phyloP scores from a whole-genome alignment of 495 filamentous ascomycete genomes.

The Aspergillus cavernicola region DNA sequence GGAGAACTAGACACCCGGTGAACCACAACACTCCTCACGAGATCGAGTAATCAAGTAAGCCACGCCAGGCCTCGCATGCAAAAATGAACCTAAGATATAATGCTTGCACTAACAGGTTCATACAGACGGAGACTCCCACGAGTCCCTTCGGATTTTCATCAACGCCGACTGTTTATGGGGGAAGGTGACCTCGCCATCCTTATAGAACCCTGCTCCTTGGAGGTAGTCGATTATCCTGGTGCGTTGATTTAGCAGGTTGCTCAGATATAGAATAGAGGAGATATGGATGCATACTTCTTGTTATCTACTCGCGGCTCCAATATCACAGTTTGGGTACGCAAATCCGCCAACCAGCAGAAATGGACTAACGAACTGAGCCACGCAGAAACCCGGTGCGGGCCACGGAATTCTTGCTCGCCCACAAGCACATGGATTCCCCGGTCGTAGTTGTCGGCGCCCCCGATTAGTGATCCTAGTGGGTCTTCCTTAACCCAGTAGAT shows the following conservation, averaged over 20 bases:
- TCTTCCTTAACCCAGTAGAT: slow-evolving; percentile 99
- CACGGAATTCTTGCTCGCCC: slow-evolving; percentile 89
- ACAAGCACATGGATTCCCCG: slow-evolving; percentile 84
- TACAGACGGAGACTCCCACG: slow-evolving; percentile 75
- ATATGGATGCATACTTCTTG: slow-evolving; percentile 57
- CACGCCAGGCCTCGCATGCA: too few relatives aligned
- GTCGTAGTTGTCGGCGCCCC: slow-evolving; percentile 72
- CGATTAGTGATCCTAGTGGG: slow-evolving; percentile 61
- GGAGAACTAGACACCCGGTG: too few relatives aligned
- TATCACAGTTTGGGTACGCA: slow-evolving; percentile 74
- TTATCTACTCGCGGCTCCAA: slow-evolving; percentile 94
- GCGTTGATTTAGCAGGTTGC: not conserved
- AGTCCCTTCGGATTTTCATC: slow-evolving; percentile 76
- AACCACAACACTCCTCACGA: too few relatives aligned
- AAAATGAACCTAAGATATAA: too few relatives aligned
- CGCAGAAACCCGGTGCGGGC: slow-evolving; percentile 62
- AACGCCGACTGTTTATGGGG: slow-evolving; percentile 91
- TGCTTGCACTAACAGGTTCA: too few relatives aligned
- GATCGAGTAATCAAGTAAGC: too few relatives aligned
- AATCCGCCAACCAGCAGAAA: slow-evolving; percentile 74
- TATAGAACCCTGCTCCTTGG: slow-evolving; percentile 73
- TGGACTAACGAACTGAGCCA: slow-evolving; percentile 89
- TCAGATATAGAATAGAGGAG: not conserved
- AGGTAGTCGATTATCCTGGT: slow-evolving; percentile 75
- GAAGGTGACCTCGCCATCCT: slow-evolving; percentile 83